A percentile compares a stretch with the other conserved stretches of the same genome.
Evolutionary conservation across 2,329 filamentous ascomycete genomes (phyloP).

Genomic region (Pezicula radicicola): DNA sequence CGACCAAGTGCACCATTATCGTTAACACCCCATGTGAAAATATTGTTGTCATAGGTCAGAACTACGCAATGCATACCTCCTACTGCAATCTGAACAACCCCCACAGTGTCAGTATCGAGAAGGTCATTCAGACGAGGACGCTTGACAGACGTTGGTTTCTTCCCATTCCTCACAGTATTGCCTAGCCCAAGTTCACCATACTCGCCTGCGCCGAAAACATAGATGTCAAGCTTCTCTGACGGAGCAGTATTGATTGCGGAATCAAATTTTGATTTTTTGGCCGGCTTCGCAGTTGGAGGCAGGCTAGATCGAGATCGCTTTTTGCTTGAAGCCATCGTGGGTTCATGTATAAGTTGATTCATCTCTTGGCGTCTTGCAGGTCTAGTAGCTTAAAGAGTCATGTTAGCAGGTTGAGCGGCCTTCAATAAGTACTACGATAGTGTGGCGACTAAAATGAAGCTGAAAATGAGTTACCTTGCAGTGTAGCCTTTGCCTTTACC

Average conservation of each 20-base stretch:
- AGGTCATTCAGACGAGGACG: constrained; percentile 67
- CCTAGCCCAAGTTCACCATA: constrained; percentile 83
- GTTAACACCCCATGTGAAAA: constrained; percentile 85
- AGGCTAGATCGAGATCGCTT: no score
- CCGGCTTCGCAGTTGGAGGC: constrained; percentile 17
- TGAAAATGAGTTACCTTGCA: no score
- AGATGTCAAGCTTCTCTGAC: constrained; percentile 64
- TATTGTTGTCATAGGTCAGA: constrained; percentile 75
- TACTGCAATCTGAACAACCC: constrained; percentile 72
- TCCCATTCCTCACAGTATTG: constrained; percentile 55
- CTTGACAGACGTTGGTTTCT: constrained; percentile 68
- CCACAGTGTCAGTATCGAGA: constrained; percentile 52
- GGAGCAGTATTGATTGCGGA: constrained; percentile 61
- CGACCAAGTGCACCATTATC: constrained; percentile 79
- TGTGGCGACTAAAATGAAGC: no score
- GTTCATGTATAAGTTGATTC: no score
- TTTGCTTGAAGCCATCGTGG: no score
- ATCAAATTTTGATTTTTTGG: constrained; percentile 24
- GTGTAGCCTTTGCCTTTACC: no score
- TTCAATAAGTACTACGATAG: no score
- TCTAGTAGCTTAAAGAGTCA: no score
- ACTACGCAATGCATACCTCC: constrained; percentile 82
- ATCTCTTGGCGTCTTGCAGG: no score
- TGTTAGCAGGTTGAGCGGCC: no score
- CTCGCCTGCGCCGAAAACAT: constrained; percentile 76